These are phyloP conservation scores for Fusarium chuoi DNA, from an alignment of 2,329 filamentous ascomycete genomes.

Conservation along the genomic window DNA sequence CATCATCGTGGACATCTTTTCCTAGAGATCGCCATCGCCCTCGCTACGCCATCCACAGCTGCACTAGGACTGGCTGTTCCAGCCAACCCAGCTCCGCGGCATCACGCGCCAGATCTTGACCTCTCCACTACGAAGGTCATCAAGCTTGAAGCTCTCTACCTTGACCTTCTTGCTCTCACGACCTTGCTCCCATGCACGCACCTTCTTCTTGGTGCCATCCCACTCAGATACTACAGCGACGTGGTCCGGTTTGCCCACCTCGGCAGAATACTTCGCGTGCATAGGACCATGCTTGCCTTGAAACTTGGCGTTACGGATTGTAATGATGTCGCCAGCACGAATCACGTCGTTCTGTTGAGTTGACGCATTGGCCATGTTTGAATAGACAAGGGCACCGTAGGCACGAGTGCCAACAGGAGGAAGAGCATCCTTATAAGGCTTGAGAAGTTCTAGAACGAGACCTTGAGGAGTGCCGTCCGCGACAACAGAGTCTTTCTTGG, in stretches of 20 bases:
- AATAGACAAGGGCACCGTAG: slow-evolving; percentile 92
- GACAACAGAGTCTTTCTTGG: slow-evolving; percentile 82
- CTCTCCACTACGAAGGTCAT: slow-evolving; percentile 91
- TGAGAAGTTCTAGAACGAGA: slow-evolving; percentile 82
- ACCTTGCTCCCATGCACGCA: slow-evolving; percentile 94
- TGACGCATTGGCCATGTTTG: slow-evolving; percentile 93
- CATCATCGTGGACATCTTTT: slow-evolving; percentile 26
- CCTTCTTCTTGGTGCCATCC: slow-evolving; percentile 99
- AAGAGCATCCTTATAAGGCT: slow-evolving; percentile 77
- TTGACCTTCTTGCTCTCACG: slow-evolving; percentile 94
- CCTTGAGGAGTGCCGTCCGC: slow-evolving; percentile 84
- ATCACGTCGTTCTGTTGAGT: slow-evolving; percentile 94
- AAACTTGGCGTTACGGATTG: slow-evolving; percentile 91
- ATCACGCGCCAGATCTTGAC: slow-evolving; percentile 98
- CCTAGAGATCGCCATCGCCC: slow-evolving; percentile 9
- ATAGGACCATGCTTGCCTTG: slow-evolving; percentile 95
- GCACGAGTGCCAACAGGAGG: slow-evolving; percentile 86
- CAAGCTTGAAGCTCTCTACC: slow-evolving; percentile 92
- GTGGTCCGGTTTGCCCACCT: slow-evolving; percentile 90
- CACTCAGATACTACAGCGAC: slow-evolving; percentile 93
- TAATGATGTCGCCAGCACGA: slow-evolving; percentile 89
- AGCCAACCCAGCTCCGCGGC: slow-evolving; percentile 90
- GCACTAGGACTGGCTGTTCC: slow-evolving; percentile 73
- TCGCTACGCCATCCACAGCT: slow-evolving; percentile 38
- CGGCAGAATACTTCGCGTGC: slow-evolving; percentile 91